Percentiles rank a stretch among this genome's conserved stretches.
Evolutionary conservation across 2,329 filamentous ascomycete genomes (phyloP).

Genomic region (Fusarium falciforme): DNA sequence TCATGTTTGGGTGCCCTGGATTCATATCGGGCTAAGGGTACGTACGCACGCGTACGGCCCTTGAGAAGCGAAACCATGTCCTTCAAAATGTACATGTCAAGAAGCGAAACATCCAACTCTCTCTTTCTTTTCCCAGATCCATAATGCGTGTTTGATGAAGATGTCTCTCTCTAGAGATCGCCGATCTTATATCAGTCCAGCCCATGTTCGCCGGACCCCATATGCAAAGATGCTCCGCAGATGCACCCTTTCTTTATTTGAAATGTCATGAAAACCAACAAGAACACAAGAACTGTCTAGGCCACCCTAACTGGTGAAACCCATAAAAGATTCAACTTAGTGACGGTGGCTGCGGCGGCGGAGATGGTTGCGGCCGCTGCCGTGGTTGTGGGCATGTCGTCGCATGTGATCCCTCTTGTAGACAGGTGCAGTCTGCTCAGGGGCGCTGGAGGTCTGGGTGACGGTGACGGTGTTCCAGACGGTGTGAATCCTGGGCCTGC

Average conservation of each 20-base stretch:
- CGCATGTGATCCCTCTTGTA: constrained; percentile 44
- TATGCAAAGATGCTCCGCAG: constrained; percentile 21
- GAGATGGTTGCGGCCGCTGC: constrained; percentile 29
- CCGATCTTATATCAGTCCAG: constrained; percentile 29
- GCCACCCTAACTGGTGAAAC: constrained; percentile 15
- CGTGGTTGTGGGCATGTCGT: constrained; percentile 53
- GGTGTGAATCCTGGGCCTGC: constrained; percentile 49
- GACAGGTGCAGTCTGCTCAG: constrained; percentile 22
- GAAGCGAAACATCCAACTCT: constrained; percentile 43
- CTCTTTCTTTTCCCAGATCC: constrained; percentile 13
- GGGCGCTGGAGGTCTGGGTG: constrained; percentile 46
- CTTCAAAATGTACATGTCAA: constrained; percentile 45
- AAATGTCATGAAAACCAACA: constrained; percentile 15
- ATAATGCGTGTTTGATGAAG: constrained; percentile 17
- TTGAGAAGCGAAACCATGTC: constrained; percentile 39
- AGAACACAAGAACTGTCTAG: not conserved
- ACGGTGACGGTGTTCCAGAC: constrained; percentile 61
- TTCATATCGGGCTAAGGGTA: constrained; percentile 30
- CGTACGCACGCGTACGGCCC: constrained; percentile 21
- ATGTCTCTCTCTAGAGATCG: constrained; percentile 26
- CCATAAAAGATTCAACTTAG: constrained; percentile 25
- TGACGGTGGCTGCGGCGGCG: constrained; percentile 45
- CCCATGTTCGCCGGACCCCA: not conserved
- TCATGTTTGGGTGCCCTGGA: constrained; percentile 24
- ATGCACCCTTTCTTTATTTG: constrained; percentile 18